Base-by-base conservation (phyloP, 2,329 filamentous ascomycete genomes). In the Apiospora arundinis region DNA sequence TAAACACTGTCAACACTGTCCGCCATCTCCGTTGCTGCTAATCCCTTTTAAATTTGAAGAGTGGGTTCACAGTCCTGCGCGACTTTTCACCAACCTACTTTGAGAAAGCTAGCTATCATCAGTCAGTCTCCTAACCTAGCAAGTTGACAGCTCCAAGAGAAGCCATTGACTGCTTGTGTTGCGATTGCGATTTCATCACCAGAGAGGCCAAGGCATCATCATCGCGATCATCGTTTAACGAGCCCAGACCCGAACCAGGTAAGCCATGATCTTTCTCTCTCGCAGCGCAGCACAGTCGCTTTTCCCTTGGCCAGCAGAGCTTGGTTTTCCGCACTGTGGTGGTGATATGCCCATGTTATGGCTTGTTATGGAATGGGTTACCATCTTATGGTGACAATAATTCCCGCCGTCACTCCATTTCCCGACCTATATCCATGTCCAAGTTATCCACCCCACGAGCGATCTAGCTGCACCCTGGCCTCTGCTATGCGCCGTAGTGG, bases 401-500 rank as follows among this genome's bases (percentile, higher is more conserved):
- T 63, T 63, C 56, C 56, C 56, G 56, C 56, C 56, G 32, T 63
- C 56, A 63, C 56, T 63, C 56, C 69, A 70, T 67, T 72, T 70
- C 46, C 68, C 66, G 66, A 48, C 66, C 44, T 68, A 25, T 49
- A 68, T 71, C 67, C 70, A 67, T 70, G 71, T 65, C 21, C 63
- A 23, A n/a, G 42, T 70, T 67, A 70, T 67, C 71, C 69, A 72
- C 71, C 66, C 66, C 69, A 25, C 46, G 48, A 46, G 44, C 66
- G 69, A 69, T 69, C 71, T 72, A 72, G 71, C 67, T 46, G 70
- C 56, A 69, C 67, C 69, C 71, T 66, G 63, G 69, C 69, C 46
- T 37, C 44, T 68, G 66, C 66, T 68, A 37, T 37, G 66, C 44
- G 66, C 32, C 56, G 32, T 63, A 63, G 56, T 40, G 56, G 56